These are phyloP conservation scores for Thinopyrum elongatum DNA, from an alignment of 176 grass and related monocot species.

Conservation along the genomic window DNA sequence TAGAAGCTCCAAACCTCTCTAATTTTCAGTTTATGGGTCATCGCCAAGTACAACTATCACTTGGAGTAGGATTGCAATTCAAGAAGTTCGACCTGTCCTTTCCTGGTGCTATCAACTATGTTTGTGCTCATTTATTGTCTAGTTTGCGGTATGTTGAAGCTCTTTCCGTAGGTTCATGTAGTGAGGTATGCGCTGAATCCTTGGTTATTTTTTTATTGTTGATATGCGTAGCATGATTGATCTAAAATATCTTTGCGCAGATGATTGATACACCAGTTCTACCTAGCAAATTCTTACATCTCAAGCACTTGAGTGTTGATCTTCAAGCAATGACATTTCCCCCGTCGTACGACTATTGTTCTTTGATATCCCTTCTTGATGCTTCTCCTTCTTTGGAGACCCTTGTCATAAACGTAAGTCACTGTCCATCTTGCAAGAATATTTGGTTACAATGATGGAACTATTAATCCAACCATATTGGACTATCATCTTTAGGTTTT, in stretches of 20 bases:
- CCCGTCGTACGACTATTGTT: constrained; percentile 11
- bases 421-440: not conserved
- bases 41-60: not conserved
- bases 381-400: constrained; percentile 23
- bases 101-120: not conserved
- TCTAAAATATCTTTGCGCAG: not conserved
- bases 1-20: not conserved
- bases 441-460: not conserved
- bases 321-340: not conserved
- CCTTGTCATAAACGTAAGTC: constrained; percentile 13
- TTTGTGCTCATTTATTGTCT: not conserved
- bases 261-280: not conserved
- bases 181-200: not conserved
- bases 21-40: not conserved
- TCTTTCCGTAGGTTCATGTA: not conserved
- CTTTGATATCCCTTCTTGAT: not conserved
- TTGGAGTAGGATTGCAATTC: not conserved
- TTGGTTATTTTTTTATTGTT: too few species aligned
- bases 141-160: not conserved
- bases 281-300: not conserved
- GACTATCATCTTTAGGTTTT: too few species aligned
- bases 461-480: not conserved
- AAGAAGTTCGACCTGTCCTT: not conserved
- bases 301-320: not conserved
- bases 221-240: not conserved